These are phyloP conservation scores for Ceratocystis eucalypticola DNA, from an alignment of 2,329 filamentous ascomycete genomes.

Conservation along the genomic window DNA sequence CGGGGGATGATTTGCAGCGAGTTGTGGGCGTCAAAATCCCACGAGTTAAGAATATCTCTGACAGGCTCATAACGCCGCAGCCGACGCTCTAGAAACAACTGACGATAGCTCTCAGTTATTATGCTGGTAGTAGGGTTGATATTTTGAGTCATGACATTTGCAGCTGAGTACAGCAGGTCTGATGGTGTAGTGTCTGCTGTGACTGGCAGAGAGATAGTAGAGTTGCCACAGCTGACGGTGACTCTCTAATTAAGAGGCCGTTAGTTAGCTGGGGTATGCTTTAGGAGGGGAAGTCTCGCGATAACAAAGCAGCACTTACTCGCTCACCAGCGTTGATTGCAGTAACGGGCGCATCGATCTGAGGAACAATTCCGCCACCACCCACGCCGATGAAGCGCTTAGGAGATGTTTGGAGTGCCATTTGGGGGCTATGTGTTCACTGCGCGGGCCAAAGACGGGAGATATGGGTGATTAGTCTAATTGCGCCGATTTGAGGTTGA, in stretches of 20 bases:
- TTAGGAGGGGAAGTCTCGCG: not conserved
- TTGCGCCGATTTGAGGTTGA: conserved; percentile 6
- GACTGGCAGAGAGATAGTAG: conserved; percentile 56
- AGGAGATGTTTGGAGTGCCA: conserved; percentile 19
- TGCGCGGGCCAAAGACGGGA: conserved; percentile 19
- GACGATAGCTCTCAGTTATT: conserved; percentile 62
- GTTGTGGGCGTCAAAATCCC: conserved; percentile 72
- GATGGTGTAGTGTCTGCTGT: conserved; percentile 58
- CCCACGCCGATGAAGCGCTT: conserved; percentile 31
- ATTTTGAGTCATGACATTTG: conserved; percentile 46
- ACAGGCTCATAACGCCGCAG: conserved; percentile 76
- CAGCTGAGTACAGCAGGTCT: conserved; percentile 58
- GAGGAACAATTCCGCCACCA: conserved; percentile 34
- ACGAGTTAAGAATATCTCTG: conserved; percentile 81
- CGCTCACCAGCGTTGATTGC: conserved; percentile 69
- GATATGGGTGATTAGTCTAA: no score
- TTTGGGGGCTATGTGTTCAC: conserved; percentile 19
- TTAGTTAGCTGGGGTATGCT: conserved; percentile 6
- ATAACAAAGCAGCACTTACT: conserved; percentile 34
- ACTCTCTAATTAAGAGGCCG: conserved; percentile 40
- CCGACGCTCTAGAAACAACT: conserved; percentile 66
- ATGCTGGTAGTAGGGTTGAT: conserved; percentile 54
- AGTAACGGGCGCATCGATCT: conserved; percentile 63
- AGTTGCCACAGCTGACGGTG: conserved; percentile 56
- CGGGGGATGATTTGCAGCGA: conserved; percentile 50